These are phyloP conservation scores for Scytalidium lignicola DNA, from an alignment of 2,329 filamentous ascomycete genomes.

Conservation along the genomic window DNA sequence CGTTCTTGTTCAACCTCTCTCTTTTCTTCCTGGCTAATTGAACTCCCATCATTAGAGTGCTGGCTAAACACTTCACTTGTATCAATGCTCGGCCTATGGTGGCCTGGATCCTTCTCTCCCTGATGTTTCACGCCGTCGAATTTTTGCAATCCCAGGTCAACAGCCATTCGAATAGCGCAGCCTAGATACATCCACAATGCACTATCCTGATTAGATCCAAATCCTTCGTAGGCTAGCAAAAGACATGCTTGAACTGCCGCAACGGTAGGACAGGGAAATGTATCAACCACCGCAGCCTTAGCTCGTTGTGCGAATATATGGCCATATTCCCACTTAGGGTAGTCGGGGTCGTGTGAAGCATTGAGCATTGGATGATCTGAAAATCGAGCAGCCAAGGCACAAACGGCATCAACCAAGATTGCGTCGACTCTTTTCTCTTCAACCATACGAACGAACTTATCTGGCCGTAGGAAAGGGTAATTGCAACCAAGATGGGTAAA, in stretches of 20 bases:
- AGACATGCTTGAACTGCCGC: slow-evolving; percentile 80
- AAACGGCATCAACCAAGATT: slow-evolving; percentile 82
- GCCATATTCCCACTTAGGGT: slow-evolving; percentile 62
- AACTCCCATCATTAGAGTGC: slow-evolving; percentile 31
- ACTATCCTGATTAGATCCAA: slow-evolving; percentile 83
- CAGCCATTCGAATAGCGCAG: slow-evolving; percentile 76
- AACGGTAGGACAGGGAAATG: slow-evolving; percentile 76
- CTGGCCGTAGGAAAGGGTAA: slow-evolving; percentile 73
- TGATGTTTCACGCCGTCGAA: slow-evolving; percentile 66
- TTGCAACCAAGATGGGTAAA: slow-evolving; percentile 80
- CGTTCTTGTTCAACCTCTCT: slow-evolving; percentile 72
- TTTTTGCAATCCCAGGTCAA: slow-evolving; percentile 77
- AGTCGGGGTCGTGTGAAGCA: slow-evolving; percentile 42
- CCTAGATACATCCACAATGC: slow-evolving; percentile 93
- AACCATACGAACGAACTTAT: slow-evolving; percentile 69
- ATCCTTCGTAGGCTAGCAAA: slow-evolving; percentile 82
- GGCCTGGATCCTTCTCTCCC: slow-evolving; percentile 29
- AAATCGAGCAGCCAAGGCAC: slow-evolving; percentile 76
- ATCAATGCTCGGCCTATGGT: slow-evolving; percentile 34
- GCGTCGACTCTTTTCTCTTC: slow-evolving; percentile 77
- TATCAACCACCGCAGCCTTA: slow-evolving; percentile 76
- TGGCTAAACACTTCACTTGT: slow-evolving; percentile 34
- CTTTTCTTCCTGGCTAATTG: slow-evolving; percentile 45
- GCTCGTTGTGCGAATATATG: slow-evolving; percentile 75
- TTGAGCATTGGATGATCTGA: slow-evolving; percentile 55